Evolutionary conservation across 1,139 yeast species (phyloP).

Genomic region (Scheffersomyces insectosa): DNA sequence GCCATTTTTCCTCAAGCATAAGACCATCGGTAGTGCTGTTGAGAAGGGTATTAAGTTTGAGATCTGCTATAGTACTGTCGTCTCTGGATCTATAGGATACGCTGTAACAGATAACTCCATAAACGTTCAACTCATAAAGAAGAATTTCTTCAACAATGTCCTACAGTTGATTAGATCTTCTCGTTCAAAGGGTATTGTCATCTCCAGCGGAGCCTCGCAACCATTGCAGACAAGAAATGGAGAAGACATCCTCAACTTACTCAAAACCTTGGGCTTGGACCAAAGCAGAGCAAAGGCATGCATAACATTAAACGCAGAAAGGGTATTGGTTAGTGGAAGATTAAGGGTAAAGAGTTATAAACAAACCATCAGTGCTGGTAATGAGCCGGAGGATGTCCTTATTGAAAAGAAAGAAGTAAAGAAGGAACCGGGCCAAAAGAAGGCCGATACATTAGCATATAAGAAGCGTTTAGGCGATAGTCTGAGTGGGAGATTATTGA

Average conservation of each 20-base stretch:
- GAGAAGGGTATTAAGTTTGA: slow-evolving; percentile 84
- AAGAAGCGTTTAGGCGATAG: slow-evolving; percentile 28
- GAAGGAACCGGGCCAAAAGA: slow-evolving; percentile 11
- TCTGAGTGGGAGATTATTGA: slow-evolving; percentile 28
- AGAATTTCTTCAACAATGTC: slow-evolving; percentile 68
- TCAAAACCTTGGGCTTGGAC: slow-evolving; percentile 70
- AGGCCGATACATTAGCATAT: slow-evolving; percentile 8
- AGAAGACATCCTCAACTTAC: slow-evolving; percentile 66
- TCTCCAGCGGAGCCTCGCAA: slow-evolving; percentile 71
- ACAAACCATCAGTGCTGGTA: slow-evolving; percentile 59
- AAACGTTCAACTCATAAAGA: slow-evolving; percentile 37
- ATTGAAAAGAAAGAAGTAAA: slow-evolving; percentile 19
- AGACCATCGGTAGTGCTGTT: slow-evolving; percentile 79
- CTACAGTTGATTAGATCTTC: slow-evolving; percentile 81
- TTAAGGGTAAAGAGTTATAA: slow-evolving; percentile 69
- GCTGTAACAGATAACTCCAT: slow-evolving; percentile 19
- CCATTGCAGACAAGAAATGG: slow-evolving; percentile 64
- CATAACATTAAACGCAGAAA: slow-evolving; percentile 58
- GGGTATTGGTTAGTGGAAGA: slow-evolving; percentile 69
- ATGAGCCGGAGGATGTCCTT: slow-evolving; percentile 21
- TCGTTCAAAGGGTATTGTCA: slow-evolving; percentile 73
- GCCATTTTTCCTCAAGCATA: slow-evolving; percentile 80
- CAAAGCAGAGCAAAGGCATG: slow-evolving; percentile 61
- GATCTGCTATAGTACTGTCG: slow-evolving; percentile 62
- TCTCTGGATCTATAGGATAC: slow-evolving; percentile 43